These are phyloP conservation scores for Sanguinoderma infundibulare DNA, from an alignment of 1,284 basidiomycete species.

Conservation along the genomic window DNA sequence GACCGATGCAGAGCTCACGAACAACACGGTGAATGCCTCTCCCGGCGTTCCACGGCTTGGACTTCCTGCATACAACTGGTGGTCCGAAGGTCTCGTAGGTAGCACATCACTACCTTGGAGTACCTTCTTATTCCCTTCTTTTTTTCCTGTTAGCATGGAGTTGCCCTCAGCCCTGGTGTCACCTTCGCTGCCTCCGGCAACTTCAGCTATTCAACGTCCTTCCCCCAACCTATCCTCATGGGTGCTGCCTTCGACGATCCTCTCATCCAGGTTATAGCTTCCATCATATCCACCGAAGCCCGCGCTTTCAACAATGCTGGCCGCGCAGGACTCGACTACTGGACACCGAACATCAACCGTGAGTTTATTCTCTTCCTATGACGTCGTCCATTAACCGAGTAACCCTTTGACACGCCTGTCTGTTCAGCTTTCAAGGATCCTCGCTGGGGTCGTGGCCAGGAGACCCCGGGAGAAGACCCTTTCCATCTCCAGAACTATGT, in stretches of 20 bases:
- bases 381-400: neutral
- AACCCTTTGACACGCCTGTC: neutral
- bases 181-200: conserved; percentile 50
- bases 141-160: conserved; percentile 46
- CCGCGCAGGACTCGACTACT: conserved; percentile 56
- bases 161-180: conserved; percentile 55
- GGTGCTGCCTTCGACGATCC: conserved; percentile 49
- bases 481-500: conserved; percentile 57
- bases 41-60: conserved; percentile 56
- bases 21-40: conserved; percentile 51
- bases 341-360: conserved; percentile 62
- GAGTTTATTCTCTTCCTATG: neutral
- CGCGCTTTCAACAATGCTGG: conserved; percentile 59
- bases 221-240: conserved; percentile 48
- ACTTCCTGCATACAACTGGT: conserved; percentile 56
- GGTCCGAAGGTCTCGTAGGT: conserved; percentile 55
- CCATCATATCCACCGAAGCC: conserved; percentile 56
- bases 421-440: conserved; percentile 54
- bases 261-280: conserved; percentile 51
- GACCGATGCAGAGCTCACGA: conserved; percentile 53
- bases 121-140: neutral
- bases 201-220: conserved; percentile 60
- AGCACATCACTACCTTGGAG: neutral
- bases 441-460: conserved; percentile 64
- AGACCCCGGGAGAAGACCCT: conserved; percentile 53